Evolutionary conservation across 2,329 filamentous ascomycete genomes (phyloP), one percentile per base, ranked within the genome.

Genomic region (Colletotrichum gigasporum): DNA sequence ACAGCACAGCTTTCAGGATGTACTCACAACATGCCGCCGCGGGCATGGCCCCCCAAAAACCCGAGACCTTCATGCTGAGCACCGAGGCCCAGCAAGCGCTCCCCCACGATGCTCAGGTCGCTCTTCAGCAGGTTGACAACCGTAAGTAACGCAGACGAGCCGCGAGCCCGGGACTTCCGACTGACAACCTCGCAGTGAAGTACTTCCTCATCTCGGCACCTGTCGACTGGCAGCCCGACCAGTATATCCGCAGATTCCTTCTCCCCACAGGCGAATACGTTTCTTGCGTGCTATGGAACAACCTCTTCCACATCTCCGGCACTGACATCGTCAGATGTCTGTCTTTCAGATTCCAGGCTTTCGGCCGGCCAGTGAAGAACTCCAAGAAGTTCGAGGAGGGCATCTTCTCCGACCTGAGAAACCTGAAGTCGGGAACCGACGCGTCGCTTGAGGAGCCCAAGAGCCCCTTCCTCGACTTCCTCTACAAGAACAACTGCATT

Each of bases 401-500:
- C 71, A 98, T 99, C 80, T 99, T 99, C 81, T 99, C 96, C 42
- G 96, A 99, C 78, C 84, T 99, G 77, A 92, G 96, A 79, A 99
- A 99, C 79, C 87, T 99, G 71, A 99, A 99, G 82, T 97, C 96
- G 22, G 96, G 96, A 69, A 98, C 95, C 72, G 96, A 99, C 83
- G 96, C 96, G 50, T 97, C 96, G 41, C 89, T 99, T 65, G 96
- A 99, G 81, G 96, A 99, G 83, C 96, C 96, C 59, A 99, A 99
- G 86, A 98, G 95, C 81, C 91, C 92, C 2, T 99, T 99, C 82
- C 87, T 99, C 67, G 96, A 99, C 80, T 99, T 98, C 78, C 86
- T 99, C 44, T 99, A 99, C 89, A 99, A 99, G 87, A 99, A 99
- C 87, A 99, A 99, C 85, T 99, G 96, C 86, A 99, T 99, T 72